These are phyloP conservation scores for Pharus latifolius DNA, from an alignment of 176 grass and related monocot genomes.

Conservation along the genomic window DNA sequence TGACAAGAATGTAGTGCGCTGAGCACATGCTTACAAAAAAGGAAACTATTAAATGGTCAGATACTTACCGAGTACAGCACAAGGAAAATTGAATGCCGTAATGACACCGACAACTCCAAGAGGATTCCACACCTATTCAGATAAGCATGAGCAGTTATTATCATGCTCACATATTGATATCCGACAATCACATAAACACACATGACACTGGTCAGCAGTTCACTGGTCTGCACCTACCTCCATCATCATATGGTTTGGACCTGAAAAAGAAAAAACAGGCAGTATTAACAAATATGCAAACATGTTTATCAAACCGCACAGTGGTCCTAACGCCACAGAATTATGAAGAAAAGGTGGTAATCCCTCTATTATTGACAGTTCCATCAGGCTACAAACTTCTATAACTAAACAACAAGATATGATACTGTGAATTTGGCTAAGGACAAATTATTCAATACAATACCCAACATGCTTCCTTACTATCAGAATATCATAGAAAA, in stretches of 20 bases:
- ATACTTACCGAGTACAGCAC: constrained; percentile 77
- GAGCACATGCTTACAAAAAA: no score
- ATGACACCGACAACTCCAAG: constrained; percentile 97
- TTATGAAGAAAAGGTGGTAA: not conserved
- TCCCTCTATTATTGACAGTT: not conserved
- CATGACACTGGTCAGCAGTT: not conserved
- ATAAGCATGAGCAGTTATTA: constrained; percentile 21
- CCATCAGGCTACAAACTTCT: not conserved
- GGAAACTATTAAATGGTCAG: constrained; percentile 5
- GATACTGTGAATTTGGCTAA: not conserved
- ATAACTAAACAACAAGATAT: not conserved
- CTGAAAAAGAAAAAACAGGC: constrained; percentile 35
- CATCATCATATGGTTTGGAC: constrained; percentile 99
- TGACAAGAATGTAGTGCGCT: no score
- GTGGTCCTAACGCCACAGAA: not conserved
- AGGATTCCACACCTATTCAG: constrained; percentile 90
- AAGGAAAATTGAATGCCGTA: constrained; percentile 97
- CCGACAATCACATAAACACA: not conserved
- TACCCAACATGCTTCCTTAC: not conserved
- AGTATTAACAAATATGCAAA: not conserved
- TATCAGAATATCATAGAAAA: not conserved
- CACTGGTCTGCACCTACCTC: constrained; percentile 39
- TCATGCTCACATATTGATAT: constrained; percentile 7
- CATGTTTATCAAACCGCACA: not conserved
- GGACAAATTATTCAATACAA: not conserved